Evolutionary conservation across 306 rosid species (phyloP).

Genomic region (Quercus robur): DNA sequence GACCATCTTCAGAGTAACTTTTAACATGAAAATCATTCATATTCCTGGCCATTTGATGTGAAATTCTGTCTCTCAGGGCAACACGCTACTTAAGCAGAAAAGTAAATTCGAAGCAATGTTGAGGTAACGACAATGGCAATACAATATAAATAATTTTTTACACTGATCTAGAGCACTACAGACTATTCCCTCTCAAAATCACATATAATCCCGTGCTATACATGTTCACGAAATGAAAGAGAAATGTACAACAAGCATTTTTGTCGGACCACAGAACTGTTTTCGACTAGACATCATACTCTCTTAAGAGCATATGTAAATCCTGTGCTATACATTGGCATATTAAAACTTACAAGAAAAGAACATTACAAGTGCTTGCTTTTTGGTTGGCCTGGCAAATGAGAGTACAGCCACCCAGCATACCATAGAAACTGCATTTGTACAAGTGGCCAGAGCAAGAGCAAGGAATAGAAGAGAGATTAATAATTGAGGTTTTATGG

Average conservation of each 20-base stretch:
- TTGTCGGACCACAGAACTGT: conserved; percentile 22
- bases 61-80: too few species aligned
- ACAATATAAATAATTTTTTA: background rate
- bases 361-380: conserved; percentile 33
- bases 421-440: conserved; percentile 29
- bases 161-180: background rate
- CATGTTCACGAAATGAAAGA: conserved; percentile 7
- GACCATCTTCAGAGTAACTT: background rate
- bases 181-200: conserved; percentile 10
- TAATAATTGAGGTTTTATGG: conserved; percentile 13
- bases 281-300: conserved; percentile 16
- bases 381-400: conserved; percentile 19
- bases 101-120: too few species aligned
- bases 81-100: too few species aligned
- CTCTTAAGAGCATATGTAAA: conserved; percentile 33
- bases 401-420: conserved; percentile 30
- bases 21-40: too few species aligned
- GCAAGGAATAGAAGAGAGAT: conserved; percentile 8
- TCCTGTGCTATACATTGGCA: conserved; percentile 45
- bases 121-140: background rate
- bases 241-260: conserved; percentile 19
- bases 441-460: conserved; percentile 29
- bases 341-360: conserved; percentile 7
- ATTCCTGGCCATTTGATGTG: background rate
- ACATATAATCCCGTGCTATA: conserved; percentile 11